Conservation (phyloP, 768 basidiomycete species). For the Collybia sp. region DNA sequence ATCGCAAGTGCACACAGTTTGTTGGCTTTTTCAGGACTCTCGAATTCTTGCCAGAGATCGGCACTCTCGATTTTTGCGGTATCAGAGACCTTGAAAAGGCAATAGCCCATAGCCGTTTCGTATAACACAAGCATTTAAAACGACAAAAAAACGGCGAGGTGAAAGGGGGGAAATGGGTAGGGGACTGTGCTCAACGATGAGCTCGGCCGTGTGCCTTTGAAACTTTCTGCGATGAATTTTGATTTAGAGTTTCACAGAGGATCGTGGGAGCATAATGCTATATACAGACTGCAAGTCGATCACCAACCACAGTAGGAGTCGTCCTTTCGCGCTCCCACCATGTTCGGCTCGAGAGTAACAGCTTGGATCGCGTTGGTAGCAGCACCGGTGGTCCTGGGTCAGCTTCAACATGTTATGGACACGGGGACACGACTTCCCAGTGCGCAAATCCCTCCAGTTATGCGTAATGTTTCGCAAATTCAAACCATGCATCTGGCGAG, state of each 20-base stretch:
- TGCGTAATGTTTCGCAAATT: background rate
- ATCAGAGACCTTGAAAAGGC: constrained; percentile 94
- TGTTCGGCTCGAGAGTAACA: constrained; percentile 3
- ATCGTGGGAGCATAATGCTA: constrained; percentile 21
- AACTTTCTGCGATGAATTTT: constrained; percentile 19
- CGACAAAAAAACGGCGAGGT: constrained; percentile 4
- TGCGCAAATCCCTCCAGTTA: background rate
- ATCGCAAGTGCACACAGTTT: constrained; percentile 63
- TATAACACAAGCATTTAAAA: constrained; percentile 88
- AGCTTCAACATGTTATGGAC: background rate
- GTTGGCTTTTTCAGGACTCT: constrained; percentile 87
- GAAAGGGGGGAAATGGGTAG: constrained; percentile 4
- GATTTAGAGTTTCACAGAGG: constrained; percentile 18
- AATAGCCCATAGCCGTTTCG: constrained; percentile 95
- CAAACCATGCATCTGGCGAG: constrained; percentile 19
- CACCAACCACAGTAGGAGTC: background rate
- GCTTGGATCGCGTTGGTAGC: background rate
- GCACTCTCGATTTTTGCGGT: constrained; percentile 82
- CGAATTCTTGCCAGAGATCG: constrained; percentile 89
- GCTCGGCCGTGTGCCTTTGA: constrained; percentile 11
- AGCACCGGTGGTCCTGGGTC: background rate
- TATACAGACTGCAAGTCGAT: constrained; percentile 3
- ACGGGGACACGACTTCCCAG: background rate
- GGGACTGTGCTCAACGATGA: constrained; percentile 8
- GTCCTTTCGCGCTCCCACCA: constrained; percentile 3